Conservation (phyloP, 108 stramenopile genomes). For the Cyclotella choctawhatcheeana region DNA sequence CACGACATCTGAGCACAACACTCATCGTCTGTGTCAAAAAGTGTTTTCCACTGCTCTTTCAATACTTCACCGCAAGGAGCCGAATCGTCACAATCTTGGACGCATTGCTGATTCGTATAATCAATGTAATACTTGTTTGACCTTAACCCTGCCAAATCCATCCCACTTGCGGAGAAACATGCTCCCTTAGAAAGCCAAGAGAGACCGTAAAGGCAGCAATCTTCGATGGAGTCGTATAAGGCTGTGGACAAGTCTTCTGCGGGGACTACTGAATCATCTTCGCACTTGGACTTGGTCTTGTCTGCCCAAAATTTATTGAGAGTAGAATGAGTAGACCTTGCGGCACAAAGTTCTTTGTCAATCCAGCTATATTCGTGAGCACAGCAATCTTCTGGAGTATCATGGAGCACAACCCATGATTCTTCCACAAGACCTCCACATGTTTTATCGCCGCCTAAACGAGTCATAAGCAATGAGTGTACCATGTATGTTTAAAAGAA, state of each 20-base stretch:
- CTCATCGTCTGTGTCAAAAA: neutral
- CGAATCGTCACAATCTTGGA: constrained; percentile 13
- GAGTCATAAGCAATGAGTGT: neutral
- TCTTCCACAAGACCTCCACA: constrained; percentile 28
- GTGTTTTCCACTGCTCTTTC: neutral
- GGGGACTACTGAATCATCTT: neutral
- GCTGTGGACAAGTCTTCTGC: neutral
- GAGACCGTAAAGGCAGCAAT: constrained; percentile 2
- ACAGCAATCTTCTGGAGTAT: constrained; percentile 17
- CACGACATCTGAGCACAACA: too few relatives aligned
- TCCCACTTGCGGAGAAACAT: constrained; percentile 18
- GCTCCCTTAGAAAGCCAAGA: constrained; percentile 4
- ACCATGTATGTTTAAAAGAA: too few relatives aligned
- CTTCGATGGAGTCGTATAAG: neutral
- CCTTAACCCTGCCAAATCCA: neutral
- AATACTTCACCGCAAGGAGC: constrained; percentile 13
- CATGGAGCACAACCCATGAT: constrained; percentile 6
- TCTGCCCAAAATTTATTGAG: constrained; percentile 13
- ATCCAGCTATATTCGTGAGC: constrained; percentile 15
- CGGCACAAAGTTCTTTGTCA: constrained; percentile 12
- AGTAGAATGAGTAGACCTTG: neutral
- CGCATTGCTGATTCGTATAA: neutral
- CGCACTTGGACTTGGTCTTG: neutral
- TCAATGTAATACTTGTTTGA: constrained; percentile 10
- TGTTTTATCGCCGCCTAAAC: constrained; percentile 10